phyloP scores from a whole-genome alignment of 257 asterid species.

The Eustoma russellianum region DNA sequence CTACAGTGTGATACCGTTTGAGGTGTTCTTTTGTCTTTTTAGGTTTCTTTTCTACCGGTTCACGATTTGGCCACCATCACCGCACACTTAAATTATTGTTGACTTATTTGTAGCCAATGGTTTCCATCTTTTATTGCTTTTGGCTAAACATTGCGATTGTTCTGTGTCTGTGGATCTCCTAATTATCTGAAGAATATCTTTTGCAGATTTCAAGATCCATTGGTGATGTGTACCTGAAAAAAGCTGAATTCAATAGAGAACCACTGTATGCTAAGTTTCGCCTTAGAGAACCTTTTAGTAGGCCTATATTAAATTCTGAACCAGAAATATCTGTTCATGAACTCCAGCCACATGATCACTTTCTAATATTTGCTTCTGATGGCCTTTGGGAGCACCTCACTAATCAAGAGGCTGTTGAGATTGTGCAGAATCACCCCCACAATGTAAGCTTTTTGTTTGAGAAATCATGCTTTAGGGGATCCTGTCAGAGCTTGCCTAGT shows the following conservation, averaged over 20 bases:
- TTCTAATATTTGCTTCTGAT: conserved; percentile 48
- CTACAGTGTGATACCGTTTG: no score
- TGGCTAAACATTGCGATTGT: no score
- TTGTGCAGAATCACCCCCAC: conserved; percentile 36
- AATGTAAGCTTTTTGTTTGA: conserved; percentile 19
- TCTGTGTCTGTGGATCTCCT: no score
- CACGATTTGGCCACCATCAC: no score
- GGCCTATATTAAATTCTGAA: conserved; percentile 38
- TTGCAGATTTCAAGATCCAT: conserved; percentile 45
- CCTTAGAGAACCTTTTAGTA: conserved; percentile 30
- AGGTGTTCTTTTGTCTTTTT: no score
- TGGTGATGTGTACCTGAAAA: conserved; percentile 43
- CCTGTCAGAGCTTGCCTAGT: no score
- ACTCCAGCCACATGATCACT: conserved; percentile 37
- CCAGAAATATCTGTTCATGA: conserved; percentile 34
- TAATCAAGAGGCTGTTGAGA: conserved; percentile 47
- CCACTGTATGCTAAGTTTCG: conserved; percentile 45
- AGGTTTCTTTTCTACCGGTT: no score
- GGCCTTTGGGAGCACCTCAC: conserved; percentile 53
- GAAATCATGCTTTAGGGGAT: neutral
- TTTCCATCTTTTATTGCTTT: no score
- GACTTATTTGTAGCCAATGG: no score
- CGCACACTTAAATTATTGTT: no score
- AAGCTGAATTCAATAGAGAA: conserved; percentile 37
- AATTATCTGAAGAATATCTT: no score